Conservation (phyloP, 208 protist species). For the Leishmania guyanensis region DNA sequence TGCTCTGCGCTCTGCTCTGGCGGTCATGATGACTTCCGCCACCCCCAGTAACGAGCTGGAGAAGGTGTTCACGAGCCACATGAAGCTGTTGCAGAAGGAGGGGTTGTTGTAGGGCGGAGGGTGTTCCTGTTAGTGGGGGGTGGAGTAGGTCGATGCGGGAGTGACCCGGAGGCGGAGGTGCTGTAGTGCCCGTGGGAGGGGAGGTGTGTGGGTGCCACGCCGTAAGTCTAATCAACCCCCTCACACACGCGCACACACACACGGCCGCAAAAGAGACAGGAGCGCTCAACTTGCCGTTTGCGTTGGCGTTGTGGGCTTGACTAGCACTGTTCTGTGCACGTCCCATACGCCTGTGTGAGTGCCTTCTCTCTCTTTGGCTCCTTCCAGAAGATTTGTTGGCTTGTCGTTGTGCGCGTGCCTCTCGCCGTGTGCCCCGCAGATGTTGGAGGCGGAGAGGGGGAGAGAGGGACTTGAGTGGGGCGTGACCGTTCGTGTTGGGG, state of each 20-base stretch:
- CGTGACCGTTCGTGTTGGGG: neutral
- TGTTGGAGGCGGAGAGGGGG: neutral
- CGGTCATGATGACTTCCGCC: constrained; percentile 49
- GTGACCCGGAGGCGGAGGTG: neutral
- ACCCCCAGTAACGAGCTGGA: constrained; percentile 55
- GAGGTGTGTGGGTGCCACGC: neutral
- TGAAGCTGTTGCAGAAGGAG: constrained; percentile 45
- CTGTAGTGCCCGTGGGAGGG: neutral
- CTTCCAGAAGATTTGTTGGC: neutral
- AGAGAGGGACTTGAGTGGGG: neutral
- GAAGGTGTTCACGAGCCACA: constrained; percentile 53
- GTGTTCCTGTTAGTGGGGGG: neutral
- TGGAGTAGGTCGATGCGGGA: neutral
- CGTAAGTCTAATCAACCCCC: neutral
- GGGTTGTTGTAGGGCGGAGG: constrained; percentile 40
- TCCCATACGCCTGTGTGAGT: neutral
- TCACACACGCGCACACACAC: neutral
- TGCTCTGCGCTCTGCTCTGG: constrained; percentile 43
- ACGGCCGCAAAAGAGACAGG: neutral
- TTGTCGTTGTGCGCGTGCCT: neutral
- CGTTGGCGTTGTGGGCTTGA: neutral
- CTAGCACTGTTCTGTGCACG: neutral
- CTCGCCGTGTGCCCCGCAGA: neutral
- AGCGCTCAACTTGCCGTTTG: neutral
- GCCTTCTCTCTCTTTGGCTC: neutral